Base-by-base conservation (phyloP, 2,329 filamentous ascomycete species). In the Fusarium nisikadoi region DNA sequence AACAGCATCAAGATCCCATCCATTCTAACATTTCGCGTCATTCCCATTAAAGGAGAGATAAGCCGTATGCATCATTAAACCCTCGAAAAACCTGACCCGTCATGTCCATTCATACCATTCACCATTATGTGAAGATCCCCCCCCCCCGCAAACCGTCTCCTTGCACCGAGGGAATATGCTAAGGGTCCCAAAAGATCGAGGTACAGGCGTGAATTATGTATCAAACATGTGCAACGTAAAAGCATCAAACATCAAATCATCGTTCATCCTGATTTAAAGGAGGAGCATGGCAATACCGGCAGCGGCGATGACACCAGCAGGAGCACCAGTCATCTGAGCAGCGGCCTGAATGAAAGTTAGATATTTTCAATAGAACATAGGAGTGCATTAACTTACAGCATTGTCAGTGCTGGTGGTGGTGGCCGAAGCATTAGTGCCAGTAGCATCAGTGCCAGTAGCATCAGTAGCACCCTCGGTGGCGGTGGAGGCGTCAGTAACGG, bases 281-380 rank as follows among this genome's bases (percentile, higher is more conserved):
- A 88, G 79, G 66, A 86, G 75, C 68, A 81, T 84, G 43, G 84
- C 86, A 49, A 88, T 65, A 76, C 86, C 86, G 25, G 84, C 86
- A 27, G 84, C 86, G 56, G 85, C 86, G 43, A 88, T 68, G 53
- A 87, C 70, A 62, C 85, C 86, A 33, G 78, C 77, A 27, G 85
- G 84, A 41, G 82, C 85, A 62, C 82, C 84, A 53, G 86, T 86
- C 75, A 80, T 79, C 64, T 84, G 81, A 45, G 84, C 78, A 55
- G 71, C 63, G 38, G 70, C 79, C 81, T 82, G 46, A 3, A 36
- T 39, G 2, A 39, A 29, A 23, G 50, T 77, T 60, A 75, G 65
- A 38, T 17, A 38, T 11, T 52, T 29, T n/a, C 39, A 46, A 58
- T 8, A 39, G 33, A 10, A 20, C 10, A 5, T 16, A 11, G 13